A percentile compares a stretch with the other conserved stretches of the same genome.
These are phyloP conservation scores for Aaosphaeria arxii DNA, from an alignment of 2,329 filamentous ascomycete species.

Conservation along the genomic window DNA sequence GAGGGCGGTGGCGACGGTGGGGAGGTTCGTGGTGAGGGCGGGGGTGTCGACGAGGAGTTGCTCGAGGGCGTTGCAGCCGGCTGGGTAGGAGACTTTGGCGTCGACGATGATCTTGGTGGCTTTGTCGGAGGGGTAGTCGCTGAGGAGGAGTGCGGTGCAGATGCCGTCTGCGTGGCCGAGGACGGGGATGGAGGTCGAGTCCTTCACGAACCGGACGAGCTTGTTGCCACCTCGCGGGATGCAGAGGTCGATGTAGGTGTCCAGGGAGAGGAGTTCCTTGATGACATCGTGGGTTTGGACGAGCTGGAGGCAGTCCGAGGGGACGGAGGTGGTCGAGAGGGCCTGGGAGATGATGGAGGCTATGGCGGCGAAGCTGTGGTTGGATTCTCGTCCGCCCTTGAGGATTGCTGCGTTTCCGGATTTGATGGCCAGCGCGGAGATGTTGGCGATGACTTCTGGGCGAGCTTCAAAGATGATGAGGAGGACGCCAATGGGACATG, in stretches of 20 bases:
- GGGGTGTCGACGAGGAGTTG: constrained; percentile 80
- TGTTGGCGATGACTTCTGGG: constrained; percentile 97
- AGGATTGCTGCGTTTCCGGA: constrained; percentile 96
- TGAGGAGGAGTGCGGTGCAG: constrained; percentile 81
- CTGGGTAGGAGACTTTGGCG: constrained; percentile 91
- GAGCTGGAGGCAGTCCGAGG: constrained; percentile 84
- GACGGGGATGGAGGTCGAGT: constrained; percentile 88
- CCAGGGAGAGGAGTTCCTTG: constrained; percentile 79
- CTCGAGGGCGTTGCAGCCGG: constrained; percentile 93
- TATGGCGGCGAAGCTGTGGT: constrained; percentile 90
- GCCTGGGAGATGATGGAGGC: constrained; percentile 79
- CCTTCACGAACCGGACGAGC: constrained; percentile 85
- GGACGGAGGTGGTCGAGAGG: constrained; percentile 69
- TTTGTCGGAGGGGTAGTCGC: constrained; percentile 69
- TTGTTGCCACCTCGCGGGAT: constrained; percentile 91
- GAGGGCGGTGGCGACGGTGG: constrained; percentile 70
- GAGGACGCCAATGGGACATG: constrained; percentile 94
- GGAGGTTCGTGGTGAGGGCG: constrained; percentile 65
- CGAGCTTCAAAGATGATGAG: constrained; percentile 98
- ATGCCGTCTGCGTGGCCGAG: constrained; percentile 94
- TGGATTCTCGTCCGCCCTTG: constrained; percentile 96
- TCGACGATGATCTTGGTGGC: constrained; percentile 79
- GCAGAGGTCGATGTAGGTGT: constrained; percentile 88
- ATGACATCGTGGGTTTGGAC: constrained; percentile 92
- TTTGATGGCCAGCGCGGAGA: constrained; percentile 92